Conservation (phyloP, 768 basidiomycete species). For the Melanogaster broomeanus region DNA sequence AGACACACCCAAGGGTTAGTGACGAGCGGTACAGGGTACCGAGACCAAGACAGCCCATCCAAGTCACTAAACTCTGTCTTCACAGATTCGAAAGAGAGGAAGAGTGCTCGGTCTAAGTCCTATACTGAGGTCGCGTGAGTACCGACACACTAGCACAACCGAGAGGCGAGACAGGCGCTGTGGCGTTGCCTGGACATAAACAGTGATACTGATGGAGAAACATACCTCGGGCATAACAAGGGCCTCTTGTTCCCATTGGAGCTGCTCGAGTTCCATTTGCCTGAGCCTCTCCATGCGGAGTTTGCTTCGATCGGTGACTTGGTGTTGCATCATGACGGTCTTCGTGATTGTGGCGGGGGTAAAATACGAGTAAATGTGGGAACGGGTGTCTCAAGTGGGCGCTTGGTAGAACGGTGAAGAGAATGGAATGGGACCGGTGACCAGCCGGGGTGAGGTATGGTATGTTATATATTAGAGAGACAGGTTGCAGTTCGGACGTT, state of each 20-base stretch:
- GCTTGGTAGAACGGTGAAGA: not conserved
- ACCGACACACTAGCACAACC: too few relatives aligned
- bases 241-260: constrained; percentile 54
- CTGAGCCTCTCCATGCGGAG: constrained; percentile 47
- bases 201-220: not conserved
- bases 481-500: constrained; percentile 3
- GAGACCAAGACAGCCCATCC: constrained; percentile 56
- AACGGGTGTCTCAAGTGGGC: not conserved
- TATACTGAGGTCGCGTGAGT: constrained; percentile 19
- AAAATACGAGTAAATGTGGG: not conserved
- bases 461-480: not conserved
- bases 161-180: not conserved
- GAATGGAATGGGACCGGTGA: not conserved
- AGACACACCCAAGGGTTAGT: constrained; percentile 27
- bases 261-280: constrained; percentile 55
- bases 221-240: constrained; percentile 58
- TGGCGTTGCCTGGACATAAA: not conserved
- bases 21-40: constrained; percentile 33
- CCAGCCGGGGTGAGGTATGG: constrained; percentile 2
- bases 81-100: constrained; percentile 50
- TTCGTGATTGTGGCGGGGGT: not conserved
- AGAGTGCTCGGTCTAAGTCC: constrained; percentile 33
- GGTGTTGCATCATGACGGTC: constrained; percentile 15
- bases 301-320: constrained; percentile 41
- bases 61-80: constrained; percentile 65